Conservation (phyloP, 2,329 filamentous ascomycete species). For the Aspergillus japonicus region DNA sequence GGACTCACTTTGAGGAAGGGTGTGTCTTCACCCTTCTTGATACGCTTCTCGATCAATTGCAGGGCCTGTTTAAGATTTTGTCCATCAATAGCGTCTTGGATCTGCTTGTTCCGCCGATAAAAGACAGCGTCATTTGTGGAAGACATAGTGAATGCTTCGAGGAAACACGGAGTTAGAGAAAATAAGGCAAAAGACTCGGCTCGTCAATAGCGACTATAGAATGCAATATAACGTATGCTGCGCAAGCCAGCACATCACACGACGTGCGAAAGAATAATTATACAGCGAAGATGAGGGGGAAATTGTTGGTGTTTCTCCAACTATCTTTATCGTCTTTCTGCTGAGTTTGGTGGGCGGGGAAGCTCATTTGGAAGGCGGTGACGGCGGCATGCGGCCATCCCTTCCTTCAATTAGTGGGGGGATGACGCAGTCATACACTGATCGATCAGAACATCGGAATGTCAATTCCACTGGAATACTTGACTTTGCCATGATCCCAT, state of each 20-base stretch:
- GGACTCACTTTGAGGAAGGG: slow-evolving; percentile 40
- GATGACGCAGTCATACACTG: background rate
- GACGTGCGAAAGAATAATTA: slow-evolving; percentile 16
- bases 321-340: slow-evolving; percentile 13
- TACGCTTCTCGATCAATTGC: slow-evolving; percentile 51
- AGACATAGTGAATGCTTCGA: slow-evolving; percentile 15
- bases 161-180: background rate
- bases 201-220: background rate
- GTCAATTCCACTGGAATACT: background rate
- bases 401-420: background rate
- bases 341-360: slow-evolving; percentile 16
- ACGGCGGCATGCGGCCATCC: slow-evolving; percentile 1
- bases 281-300: slow-evolving; percentile 14
- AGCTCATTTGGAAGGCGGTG: slow-evolving; percentile 23
- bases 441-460: background rate
- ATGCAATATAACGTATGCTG: slow-evolving; percentile 20
- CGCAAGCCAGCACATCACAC: slow-evolving; percentile 27
- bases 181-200: background rate
- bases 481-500: no score
- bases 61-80: slow-evolving; percentile 51
- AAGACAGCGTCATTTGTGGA: slow-evolving; percentile 40
- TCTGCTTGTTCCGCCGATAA: slow-evolving; percentile 49
- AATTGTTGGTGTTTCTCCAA: slow-evolving; percentile 12
- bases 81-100: slow-evolving; percentile 50
- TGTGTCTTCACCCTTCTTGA: slow-evolving; percentile 55